Percentiles rank a stretch among this genome's conserved stretches.
These are phyloP conservation scores for Camellia lanceoleosa DNA, from an alignment of 148 eudicot genomes.

Conservation along the genomic window DNA sequence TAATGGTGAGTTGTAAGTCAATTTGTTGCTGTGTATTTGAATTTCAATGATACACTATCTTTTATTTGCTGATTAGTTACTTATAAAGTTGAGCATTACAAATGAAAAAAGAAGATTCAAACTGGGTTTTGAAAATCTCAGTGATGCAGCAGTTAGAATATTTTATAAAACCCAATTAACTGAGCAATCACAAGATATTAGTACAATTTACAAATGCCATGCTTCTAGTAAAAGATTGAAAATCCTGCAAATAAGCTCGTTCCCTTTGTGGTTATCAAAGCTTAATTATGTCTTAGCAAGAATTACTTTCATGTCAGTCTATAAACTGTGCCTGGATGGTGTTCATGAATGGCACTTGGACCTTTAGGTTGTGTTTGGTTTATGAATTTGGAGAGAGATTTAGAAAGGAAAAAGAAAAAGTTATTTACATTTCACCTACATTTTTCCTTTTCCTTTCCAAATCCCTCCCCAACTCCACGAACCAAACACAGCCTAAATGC, in stretches of 20 bases:
- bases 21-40: not conserved
- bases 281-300: too few relatives aligned
- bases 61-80: not conserved
- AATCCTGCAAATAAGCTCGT: too few relatives aligned
- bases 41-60: not conserved
- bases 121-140: not conserved
- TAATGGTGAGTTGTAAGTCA: slow-evolving; percentile 46
- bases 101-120: not conserved
- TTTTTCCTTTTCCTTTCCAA: too few relatives aligned
- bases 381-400: too few relatives aligned
- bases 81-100: not conserved
- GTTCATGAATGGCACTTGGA: not conserved
- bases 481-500: too few relatives aligned
- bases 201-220: too few relatives aligned
- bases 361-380: not conserved
- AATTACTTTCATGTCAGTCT: too few relatives aligned
- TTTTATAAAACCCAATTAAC: not conserved
- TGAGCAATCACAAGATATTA: not conserved
- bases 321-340: not conserved
- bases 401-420: too few relatives aligned
- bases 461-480: too few relatives aligned
- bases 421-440: too few relatives aligned
- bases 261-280: too few relatives aligned
- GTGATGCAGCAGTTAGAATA: not conserved
- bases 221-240: too few relatives aligned